Conservation (phyloP, 441 rosid genomes). For the Omphalea diandra region DNA sequence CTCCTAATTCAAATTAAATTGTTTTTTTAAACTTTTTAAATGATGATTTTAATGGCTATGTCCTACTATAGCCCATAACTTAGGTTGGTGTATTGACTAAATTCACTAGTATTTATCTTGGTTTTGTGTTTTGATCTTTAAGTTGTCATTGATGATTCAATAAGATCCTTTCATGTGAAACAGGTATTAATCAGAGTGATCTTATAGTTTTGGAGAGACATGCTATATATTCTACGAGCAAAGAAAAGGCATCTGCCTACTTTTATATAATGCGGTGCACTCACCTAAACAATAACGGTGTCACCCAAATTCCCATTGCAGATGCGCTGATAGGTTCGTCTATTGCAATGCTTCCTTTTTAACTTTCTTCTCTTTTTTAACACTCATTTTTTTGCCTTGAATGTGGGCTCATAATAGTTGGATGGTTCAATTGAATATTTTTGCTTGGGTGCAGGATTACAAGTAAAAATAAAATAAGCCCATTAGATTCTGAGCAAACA, state of each 20-base stretch:
- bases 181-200: constrained; percentile 55
- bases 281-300: constrained; percentile 28
- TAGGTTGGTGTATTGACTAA: too few species aligned
- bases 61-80: too few species aligned
- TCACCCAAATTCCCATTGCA: constrained; percentile 37
- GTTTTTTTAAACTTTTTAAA: neutral
- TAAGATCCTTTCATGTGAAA: constrained; percentile 21
- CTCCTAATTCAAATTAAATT: neutral
- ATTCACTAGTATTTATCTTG: neutral
- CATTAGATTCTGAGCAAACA: too few species aligned
- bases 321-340: constrained; percentile 58
- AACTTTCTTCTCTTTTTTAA: neutral
- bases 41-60: neutral
- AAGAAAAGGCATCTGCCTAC: constrained; percentile 57
- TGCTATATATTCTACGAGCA: constrained; percentile 54
- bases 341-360: constrained; percentile 9
- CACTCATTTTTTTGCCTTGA: neutral
- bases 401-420: neutral
- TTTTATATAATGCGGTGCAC: constrained; percentile 76
- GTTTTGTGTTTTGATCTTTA: neutral
- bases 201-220: constrained; percentile 63
- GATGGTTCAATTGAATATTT: neutral
- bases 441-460: too few species aligned
- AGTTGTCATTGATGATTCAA: constrained; percentile 14
- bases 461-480: too few species aligned